phyloP scores from a whole-genome alignment of 2,329 filamentous ascomycete species.

The Pseudogymnoascus sp. region DNA sequence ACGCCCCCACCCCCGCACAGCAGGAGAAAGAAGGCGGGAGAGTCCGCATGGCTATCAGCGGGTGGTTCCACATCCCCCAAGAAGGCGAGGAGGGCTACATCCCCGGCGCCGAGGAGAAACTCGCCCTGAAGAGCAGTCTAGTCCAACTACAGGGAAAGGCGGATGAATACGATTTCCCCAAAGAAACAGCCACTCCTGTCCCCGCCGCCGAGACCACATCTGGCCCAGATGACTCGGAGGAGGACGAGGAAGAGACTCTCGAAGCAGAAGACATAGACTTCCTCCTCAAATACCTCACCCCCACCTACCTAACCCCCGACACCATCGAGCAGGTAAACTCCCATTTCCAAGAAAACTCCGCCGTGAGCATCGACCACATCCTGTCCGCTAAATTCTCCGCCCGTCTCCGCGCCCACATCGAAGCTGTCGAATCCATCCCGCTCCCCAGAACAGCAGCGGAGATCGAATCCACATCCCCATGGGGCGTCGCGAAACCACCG shows the following conservation, averaged over 20 bases:
- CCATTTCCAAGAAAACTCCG: conserved; percentile 75
- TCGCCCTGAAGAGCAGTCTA: conserved; percentile 82
- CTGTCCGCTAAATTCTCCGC: conserved; percentile 70
- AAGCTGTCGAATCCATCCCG: conserved; percentile 50
- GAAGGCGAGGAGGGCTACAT: conserved; percentile 88
- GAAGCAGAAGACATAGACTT: conserved; percentile 81
- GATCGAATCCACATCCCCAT: conserved; percentile 51
- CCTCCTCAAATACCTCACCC: conserved; percentile 80
- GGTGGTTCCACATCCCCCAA: conserved; percentile 98
- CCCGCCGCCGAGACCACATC: conserved; percentile 15
- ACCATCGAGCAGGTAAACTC: conserved; percentile 75
- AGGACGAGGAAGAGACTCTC: conserved; percentile 41
- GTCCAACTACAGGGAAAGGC: conserved; percentile 89
- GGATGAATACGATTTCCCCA: conserved; percentile 80
- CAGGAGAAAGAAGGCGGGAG: conserved; percentile 64
- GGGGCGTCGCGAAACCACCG: conserved; percentile 76
- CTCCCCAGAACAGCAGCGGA: conserved; percentile 42
- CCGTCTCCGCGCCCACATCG: conserved; percentile 64
- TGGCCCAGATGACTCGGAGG: conserved; percentile 11
- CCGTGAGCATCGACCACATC: conserved; percentile 73
- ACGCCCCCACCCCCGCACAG: conserved; percentile 51
- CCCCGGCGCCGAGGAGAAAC: conserved; percentile 77
- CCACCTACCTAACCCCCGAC: conserved; percentile 86
- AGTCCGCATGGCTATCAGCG: conserved; percentile 94
- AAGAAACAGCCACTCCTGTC: conserved; percentile 46